Base-by-base conservation (phyloP, 306 rosid genomes). In the Fragaria nilgerrensis region DNA sequence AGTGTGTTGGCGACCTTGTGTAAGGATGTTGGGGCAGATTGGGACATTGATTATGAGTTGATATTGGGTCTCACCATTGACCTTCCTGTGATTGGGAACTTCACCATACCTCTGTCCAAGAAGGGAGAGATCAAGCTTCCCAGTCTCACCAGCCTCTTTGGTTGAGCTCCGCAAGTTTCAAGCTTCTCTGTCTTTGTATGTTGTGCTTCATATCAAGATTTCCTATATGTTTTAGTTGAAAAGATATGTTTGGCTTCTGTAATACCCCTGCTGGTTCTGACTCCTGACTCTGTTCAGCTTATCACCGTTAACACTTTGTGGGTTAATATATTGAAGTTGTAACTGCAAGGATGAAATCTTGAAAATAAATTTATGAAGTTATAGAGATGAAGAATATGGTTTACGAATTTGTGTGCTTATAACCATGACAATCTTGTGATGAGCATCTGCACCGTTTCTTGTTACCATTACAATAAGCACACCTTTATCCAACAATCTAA, bases 41-140 rank as follows among this genome's bases (percentile, higher is more conserved):
- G 98, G 98, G 96, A 95, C 76, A 88, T 95, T 2, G 99, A 95
- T 74, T 95, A 95, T 36, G 88, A 87, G 45, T 53, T 95, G 82
- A 78, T 70, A 7, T 23, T 95, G 27, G 84, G 93, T n/a, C 90
- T 95, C 22, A 56, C 84, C 16, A 73, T 95, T n/a, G 96, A 95
- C 43, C 82, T 92, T 82, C 98, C 99, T 5, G 66, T 79, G 11
- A 9, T 95, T 53, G 99, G 99, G 25, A 76, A 88, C 81, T 79
- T 89, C 69, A 89, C 92, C 58, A 86, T 95, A 29, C 97, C 99
- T 9, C 87, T 95, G 47, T 83, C 92, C 63, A 84, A 79, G 11
- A 88, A 89, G 67, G 99, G 97, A 61, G 91, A 92, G 89, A 22
- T 92, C 83, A 92, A 92, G 88, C 89, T 95, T 19, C 99, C 97